Conservation (phyloP, 441 rosid genomes). For the Lepidium campestre region DNA sequence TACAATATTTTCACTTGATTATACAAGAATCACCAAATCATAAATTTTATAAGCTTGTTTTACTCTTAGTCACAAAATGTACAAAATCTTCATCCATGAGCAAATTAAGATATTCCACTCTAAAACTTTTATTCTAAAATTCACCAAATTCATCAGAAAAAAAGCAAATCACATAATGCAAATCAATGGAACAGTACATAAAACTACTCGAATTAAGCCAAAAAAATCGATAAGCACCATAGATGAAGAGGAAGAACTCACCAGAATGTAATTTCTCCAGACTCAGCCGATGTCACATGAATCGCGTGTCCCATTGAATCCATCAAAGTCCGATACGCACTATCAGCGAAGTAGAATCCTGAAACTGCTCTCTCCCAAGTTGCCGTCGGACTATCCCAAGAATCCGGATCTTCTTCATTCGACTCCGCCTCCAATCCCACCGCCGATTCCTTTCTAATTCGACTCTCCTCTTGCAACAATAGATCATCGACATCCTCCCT, state of each 20-base stretch:
- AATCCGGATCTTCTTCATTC: conserved; percentile 20
- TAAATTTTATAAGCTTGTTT: neutral
- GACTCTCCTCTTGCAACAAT: conserved; percentile 18
- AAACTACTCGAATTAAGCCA: neutral
- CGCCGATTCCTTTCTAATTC: conserved; percentile 11
- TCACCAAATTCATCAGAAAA: neutral
- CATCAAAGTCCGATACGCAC: conserved; percentile 55
- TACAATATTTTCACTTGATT: neutral
- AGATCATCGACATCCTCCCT: conserved; percentile 47
- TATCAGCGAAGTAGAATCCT: conserved; percentile 41
- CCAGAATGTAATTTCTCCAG: conserved; percentile 66
- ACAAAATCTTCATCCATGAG: neutral
- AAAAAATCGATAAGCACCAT: neutral
- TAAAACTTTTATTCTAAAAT: neutral
- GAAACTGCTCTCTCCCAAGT: conserved; percentile 28
- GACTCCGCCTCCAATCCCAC: conserved; percentile 3
- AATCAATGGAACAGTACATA: neutral
- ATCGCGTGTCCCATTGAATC: conserved; percentile 77
- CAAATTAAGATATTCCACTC: neutral
- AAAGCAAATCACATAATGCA: neutral
- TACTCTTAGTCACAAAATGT: neutral
- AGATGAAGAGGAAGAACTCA: conserved; percentile 12
- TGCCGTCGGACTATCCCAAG: conserved; percentile 27
- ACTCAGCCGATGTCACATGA: conserved; percentile 44
- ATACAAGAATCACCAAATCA: neutral